These are phyloP conservation scores for Tulasnella sp. DNA, from an alignment of 768 basidiomycete species.

Conservation along the genomic window DNA sequence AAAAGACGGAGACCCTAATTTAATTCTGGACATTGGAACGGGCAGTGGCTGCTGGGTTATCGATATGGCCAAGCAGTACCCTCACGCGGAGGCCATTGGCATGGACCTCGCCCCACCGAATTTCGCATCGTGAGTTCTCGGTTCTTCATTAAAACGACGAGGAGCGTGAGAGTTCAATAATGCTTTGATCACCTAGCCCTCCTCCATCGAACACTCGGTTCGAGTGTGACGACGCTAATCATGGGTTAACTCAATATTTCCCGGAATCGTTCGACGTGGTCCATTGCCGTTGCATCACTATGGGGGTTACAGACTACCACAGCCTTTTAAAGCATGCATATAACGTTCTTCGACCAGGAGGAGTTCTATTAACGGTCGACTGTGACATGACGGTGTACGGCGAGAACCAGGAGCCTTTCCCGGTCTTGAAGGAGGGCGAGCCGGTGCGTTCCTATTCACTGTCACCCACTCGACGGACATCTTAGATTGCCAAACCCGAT, in stretches of 20 bases:
- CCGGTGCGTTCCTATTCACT: neutral
- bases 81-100: constrained; percentile 4
- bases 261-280: constrained; percentile 5
- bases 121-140: neutral
- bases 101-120: constrained; percentile 6
- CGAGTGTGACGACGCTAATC: constrained; percentile 14
- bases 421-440: neutral
- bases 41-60: constrained; percentile 6
- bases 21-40: constrained; percentile 8
- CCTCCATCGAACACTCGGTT: constrained; percentile 3
- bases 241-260: neutral
- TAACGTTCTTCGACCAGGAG: neutral
- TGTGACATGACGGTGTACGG: neutral
- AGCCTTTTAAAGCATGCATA: neutral
- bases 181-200: neutral
- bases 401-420: constrained; percentile 2
- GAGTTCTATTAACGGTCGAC: neutral
- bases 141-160: neutral
- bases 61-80: neutral
- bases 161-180: neutral
- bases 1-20: constrained; percentile 16
- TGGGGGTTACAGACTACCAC: constrained; percentile 2
- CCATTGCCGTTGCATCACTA: neutral
- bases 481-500: neutral
- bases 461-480: neutral